Evolutionary conservation across 257 asterid genomes (phyloP).

Genomic region (Gentiana straminea): DNA sequence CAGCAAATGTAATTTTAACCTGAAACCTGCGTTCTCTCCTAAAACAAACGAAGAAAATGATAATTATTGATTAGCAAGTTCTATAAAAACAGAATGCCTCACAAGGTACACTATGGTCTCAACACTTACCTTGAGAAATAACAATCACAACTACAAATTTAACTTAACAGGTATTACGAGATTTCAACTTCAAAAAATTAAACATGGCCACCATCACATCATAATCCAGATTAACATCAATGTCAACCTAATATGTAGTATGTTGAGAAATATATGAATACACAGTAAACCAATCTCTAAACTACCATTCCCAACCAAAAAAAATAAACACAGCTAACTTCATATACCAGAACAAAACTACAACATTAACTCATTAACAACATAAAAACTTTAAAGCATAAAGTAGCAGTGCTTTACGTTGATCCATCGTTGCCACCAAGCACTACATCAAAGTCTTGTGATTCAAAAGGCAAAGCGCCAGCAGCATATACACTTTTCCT

Average conservation of each 20-base stretch:
- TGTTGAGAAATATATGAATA: no score
- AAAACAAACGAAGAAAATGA: constrained; percentile 8
- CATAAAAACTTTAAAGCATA: neutral
- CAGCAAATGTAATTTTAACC: constrained; percentile 52
- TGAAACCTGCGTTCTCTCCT: constrained; percentile 58
- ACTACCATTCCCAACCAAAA: no score
- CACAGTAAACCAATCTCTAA: no score
- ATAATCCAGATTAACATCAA: no score
- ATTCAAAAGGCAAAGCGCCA: constrained; percentile 48
- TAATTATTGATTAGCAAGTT: neutral
- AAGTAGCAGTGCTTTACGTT: constrained; percentile 15
- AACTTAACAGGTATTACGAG: no score
- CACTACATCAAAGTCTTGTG: constrained; percentile 50
- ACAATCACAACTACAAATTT: no score
- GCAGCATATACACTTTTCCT: constrained; percentile 63
- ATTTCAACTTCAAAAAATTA: no score
- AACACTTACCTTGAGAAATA: no score
- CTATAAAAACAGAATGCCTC: neutral
- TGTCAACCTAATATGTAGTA: no score
- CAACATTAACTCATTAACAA: neutral
- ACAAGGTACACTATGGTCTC: no score
- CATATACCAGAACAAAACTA: neutral
- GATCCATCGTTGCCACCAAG: constrained; percentile 21
- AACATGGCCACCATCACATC: no score
- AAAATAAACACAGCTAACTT: no score